A percentile compares a stretch with the other conserved stretches of the same genome.
phyloP scores from a whole-genome alignment of 2,329 filamentous ascomycete genomes.

The Sordariomycetes sp. region DNA sequence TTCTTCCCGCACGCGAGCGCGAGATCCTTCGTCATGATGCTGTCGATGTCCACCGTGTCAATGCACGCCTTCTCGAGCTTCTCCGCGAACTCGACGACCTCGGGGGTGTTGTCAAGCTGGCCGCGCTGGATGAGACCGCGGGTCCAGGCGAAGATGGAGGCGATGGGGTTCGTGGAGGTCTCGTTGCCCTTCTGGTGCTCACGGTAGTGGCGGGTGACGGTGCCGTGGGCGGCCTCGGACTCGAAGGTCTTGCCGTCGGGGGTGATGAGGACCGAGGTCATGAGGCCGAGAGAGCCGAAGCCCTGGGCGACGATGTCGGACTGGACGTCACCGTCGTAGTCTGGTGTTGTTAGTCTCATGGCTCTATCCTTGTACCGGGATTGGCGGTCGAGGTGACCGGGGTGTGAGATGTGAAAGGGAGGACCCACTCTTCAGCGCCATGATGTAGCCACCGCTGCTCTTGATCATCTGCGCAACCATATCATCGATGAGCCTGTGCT shows the following conservation, averaged over 20 bases:
- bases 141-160: constrained; percentile 98
- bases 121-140: constrained; percentile 88
- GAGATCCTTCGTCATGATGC: constrained; percentile 98
- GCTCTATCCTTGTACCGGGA: not conserved
- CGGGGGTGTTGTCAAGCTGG: constrained; percentile 84
- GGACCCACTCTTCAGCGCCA: constrained; percentile 88
- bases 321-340: constrained; percentile 98
- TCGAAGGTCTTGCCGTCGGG: constrained; percentile 96
- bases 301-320: constrained; percentile 97
- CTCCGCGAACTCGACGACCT: constrained; percentile 85
- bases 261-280: constrained; percentile 96
- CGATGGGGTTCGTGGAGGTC: constrained; percentile 97
- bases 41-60: constrained; percentile 86
- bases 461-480: constrained; percentile 99
- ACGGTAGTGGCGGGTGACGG: constrained; percentile 95
- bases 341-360: constrained; percentile 30
- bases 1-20: constrained; percentile 91
- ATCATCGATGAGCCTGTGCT: constrained; percentile 98
- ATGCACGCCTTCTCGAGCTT: constrained; percentile 85
- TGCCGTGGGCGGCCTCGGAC: constrained; percentile 95
- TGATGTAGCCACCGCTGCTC: constrained; percentile 90
- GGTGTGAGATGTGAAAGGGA: not conserved
- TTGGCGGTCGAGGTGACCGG: not conserved
- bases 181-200: constrained; percentile 97
- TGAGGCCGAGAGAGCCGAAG: constrained; percentile 93